These are phyloP conservation scores for Leccinum angustisporum DNA, from an alignment of 1,284 basidiomycete species.

Conservation along the genomic window DNA sequence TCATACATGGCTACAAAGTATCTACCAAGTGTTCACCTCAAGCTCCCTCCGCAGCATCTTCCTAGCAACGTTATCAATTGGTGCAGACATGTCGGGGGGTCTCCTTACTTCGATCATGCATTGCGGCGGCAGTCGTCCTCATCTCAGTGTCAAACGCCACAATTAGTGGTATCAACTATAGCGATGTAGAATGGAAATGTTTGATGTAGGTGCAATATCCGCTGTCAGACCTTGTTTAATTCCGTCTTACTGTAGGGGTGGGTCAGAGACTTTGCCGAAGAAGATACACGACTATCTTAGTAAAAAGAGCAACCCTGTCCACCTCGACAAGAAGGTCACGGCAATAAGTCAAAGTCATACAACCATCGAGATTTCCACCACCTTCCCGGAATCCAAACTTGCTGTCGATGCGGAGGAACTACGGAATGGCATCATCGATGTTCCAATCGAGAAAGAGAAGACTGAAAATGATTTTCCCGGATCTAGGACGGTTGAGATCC, in stretches of 20 bases:
- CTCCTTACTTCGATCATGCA: background rate
- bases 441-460: background rate
- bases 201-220: constrained; percentile 5
- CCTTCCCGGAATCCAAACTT: background rate
- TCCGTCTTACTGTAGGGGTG: constrained; percentile 8
- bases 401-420: background rate
- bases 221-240: background rate
- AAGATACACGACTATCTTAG: constrained; percentile 13
- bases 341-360: constrained; percentile 3
- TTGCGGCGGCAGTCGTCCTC: constrained; percentile 7
- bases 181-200: constrained; percentile 15
- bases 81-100: constrained; percentile 16
- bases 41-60: constrained; percentile 15
- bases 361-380: background rate
- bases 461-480: background rate
- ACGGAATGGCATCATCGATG: background rate
- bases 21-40: constrained; percentile 16
- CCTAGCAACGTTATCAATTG: constrained; percentile 23
- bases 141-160: fast-evolving
- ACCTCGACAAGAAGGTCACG: constrained; percentile 10
- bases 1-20: constrained; percentile 24
- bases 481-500: background rate
- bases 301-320: background rate
- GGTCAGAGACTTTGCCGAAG: constrained; percentile 9
- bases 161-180: background rate